Conservation (phyloP, 2,329 filamentous ascomycete genomes). For the Pezicula carpinea region DNA sequence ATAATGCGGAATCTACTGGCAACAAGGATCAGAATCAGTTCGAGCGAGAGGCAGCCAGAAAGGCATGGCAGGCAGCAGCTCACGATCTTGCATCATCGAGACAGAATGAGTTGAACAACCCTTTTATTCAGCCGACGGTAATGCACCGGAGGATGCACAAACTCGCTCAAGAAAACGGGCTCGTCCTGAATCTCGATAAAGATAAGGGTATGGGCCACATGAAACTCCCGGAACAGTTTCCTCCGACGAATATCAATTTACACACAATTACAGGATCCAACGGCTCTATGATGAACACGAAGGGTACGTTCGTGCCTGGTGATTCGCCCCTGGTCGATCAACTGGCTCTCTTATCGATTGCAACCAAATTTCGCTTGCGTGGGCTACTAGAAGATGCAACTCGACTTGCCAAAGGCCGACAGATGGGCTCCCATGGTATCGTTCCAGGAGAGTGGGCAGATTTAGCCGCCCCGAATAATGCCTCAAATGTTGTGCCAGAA, state of each 20-base stretch:
- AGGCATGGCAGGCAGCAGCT: conserved; percentile 62
- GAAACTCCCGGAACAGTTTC: conserved; percentile 24
- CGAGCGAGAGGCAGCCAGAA: conserved; percentile 59
- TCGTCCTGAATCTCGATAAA: conserved; percentile 50
- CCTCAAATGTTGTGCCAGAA: conserved; percentile 25
- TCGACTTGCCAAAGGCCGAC: conserved; percentile 64
- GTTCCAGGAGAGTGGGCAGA: conserved; percentile 73
- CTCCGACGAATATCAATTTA: conserved; percentile 39
- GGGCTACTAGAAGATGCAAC: conserved; percentile 74
- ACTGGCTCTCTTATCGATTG: conserved; percentile 75
- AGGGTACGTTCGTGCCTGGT: conserved; percentile 67
- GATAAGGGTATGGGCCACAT: conserved; percentile 45
- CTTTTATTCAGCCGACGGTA: conserved; percentile 34
- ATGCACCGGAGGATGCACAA: conserved; percentile 44
- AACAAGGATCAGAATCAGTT: conserved; percentile 56
- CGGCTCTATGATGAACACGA: conserved; percentile 56
- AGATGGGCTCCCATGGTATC: conserved; percentile 73
- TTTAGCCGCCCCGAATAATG: conserved; percentile 51
- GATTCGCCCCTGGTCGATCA: conserved; percentile 77
- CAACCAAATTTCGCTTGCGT: conserved; percentile 73
- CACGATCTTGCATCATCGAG: conserved; percentile 47
- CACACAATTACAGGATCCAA: conserved; percentile 57
- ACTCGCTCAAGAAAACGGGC: conserved; percentile 52
- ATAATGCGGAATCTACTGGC: conserved; percentile 48
- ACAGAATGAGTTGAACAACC: conserved; percentile 53